Evolutionary conservation across 1,284 basidiomycete species (phyloP).

Genomic region (Cystobasidium slooffiae): DNA sequence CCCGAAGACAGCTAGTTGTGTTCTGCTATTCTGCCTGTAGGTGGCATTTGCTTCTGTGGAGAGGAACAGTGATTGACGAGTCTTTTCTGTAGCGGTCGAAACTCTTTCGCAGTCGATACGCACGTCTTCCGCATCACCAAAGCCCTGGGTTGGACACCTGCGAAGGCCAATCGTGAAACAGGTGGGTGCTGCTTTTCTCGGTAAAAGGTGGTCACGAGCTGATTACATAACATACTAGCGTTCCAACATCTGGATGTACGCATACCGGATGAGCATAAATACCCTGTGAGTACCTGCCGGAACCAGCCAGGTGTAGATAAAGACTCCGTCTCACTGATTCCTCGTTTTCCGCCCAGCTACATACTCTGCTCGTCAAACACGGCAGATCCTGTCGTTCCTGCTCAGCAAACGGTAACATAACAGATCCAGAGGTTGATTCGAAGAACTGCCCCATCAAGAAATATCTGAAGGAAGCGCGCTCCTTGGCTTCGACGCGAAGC

Average conservation of each 20-base stretch:
- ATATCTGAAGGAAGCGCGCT: slow-evolving; percentile 44
- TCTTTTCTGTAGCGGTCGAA: slow-evolving; percentile 59
- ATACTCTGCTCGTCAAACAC: slow-evolving; percentile 53
- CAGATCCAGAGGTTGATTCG: slow-evolving; percentile 27
- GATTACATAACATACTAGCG: slow-evolving; percentile 52
- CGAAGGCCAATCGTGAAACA: slow-evolving; percentile 67
- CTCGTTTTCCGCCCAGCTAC: too few species aligned
- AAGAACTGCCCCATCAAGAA: slow-evolving; percentile 48
- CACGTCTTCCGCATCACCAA: slow-evolving; percentile 71
- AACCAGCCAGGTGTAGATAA: too few species aligned
- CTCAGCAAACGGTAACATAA: slow-evolving; percentile 47
- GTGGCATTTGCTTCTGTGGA: not conserved
- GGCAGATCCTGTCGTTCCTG: slow-evolving; percentile 50
- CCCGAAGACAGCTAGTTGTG: slow-evolving; percentile 77
- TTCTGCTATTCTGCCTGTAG: slow-evolving; percentile 71
- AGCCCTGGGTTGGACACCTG: slow-evolving; percentile 71
- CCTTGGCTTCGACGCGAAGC: not conserved
- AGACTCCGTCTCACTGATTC: too few species aligned
- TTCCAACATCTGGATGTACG: slow-evolving; percentile 72
- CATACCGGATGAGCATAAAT: slow-evolving; percentile 42
- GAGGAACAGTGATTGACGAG: too few species aligned
- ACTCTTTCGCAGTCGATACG: slow-evolving; percentile 78
- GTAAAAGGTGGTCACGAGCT: too few species aligned
- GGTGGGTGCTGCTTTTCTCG: too few species aligned
- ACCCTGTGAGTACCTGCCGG: too few species aligned